phyloP scores from a whole-genome alignment of 768 basidiomycete genomes.

The Lactarius pseudohatsudake region DNA sequence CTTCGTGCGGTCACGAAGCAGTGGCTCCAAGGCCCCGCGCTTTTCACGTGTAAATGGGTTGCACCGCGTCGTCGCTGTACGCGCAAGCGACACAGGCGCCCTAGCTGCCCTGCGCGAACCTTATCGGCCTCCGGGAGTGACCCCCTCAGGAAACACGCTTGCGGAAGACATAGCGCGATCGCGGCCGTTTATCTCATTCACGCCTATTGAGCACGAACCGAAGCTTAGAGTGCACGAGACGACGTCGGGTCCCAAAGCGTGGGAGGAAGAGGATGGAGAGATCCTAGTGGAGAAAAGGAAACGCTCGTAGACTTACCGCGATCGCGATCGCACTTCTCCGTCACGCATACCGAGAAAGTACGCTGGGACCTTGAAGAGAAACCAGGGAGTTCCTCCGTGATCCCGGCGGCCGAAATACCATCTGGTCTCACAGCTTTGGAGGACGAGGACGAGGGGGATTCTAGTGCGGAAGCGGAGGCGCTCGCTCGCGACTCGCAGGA shows the following conservation, averaged over 20 bases:
- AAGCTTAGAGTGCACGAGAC: neutral
- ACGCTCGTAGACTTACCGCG: conserved; percentile 61
- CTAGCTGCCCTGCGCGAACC: conserved; percentile 84
- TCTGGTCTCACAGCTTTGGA: conserved; percentile 2
- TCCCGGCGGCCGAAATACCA: neutral
- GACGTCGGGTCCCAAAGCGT: neutral
- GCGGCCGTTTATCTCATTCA: conserved; percentile 53
- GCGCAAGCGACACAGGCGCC: conserved; percentile 79
- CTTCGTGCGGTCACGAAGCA: conserved; percentile 71
- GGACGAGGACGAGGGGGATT: conserved; percentile 35
- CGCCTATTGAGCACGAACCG: conserved; percentile 27
- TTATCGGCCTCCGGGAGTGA: conserved; percentile 56
- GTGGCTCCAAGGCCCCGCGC: conserved; percentile 55
- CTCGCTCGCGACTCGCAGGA: conserved; percentile 40
- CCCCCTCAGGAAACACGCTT: conserved; percentile 53
- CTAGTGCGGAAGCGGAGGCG: conserved; percentile 16
- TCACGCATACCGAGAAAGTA: conserved; percentile 27
- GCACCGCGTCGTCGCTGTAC: conserved; percentile 84
- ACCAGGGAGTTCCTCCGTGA: neutral
- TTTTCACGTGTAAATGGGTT: conserved; percentile 79
- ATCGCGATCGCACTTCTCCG: conserved; percentile 58
- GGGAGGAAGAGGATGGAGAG: conserved; percentile 19
- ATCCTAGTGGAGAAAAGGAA: conserved; percentile 38
- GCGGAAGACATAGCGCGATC: conserved; percentile 64
- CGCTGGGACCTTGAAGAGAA: conserved; percentile 22